Evolutionary conservation across 306 rosid species (phyloP), one percentile per base, ranked within the genome.

Genomic region (Vigna radiata): DNA sequence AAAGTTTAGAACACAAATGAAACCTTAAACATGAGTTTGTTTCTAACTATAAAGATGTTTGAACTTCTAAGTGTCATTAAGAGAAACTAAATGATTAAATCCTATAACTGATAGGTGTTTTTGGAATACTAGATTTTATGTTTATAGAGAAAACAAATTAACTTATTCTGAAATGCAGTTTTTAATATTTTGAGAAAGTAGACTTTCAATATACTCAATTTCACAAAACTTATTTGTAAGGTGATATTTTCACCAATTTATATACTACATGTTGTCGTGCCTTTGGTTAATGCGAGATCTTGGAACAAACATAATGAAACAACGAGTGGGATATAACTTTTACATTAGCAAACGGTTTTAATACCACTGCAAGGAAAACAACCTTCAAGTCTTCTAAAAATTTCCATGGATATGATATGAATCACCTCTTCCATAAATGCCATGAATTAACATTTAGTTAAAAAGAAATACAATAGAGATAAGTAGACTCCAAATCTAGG

Each of bases 1-100:
- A 16, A 43, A 74, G 76, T 64, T 70, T 54, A 50, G 61, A 62
- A 72, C 18, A 70, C 55, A 54, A 70, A 65, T 60, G 47, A 23
- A 49, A 67, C 25, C 43, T 54, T 11, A 60, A 67, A 44, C 75
- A 79, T 53, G 60, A 63, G 55, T 39, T 41, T 52, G 8, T 60
- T 54, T 68, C 53, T 75, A 33, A 37, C 7, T 55, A 83, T 36
- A 79, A 73, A 62, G 15, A 75, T 50, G 46, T 12, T 5, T 3
- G 69, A 19, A n/a, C 33, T 36, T 49, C 27, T 66, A 65, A 11
- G 14, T 58, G 61, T 70, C 77, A 47, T 33, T 27, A 66, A 31
- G 50, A 18, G 73, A 60, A 72, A 47, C 48, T 39, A 14, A 65
- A 18, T 58, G 68, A 75, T 47, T 5, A 66, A 44, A 66, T 71